Evolutionary conservation across 352 stramenopile genomes (phyloP).

Genomic region (Phytopythium vexans): DNA sequence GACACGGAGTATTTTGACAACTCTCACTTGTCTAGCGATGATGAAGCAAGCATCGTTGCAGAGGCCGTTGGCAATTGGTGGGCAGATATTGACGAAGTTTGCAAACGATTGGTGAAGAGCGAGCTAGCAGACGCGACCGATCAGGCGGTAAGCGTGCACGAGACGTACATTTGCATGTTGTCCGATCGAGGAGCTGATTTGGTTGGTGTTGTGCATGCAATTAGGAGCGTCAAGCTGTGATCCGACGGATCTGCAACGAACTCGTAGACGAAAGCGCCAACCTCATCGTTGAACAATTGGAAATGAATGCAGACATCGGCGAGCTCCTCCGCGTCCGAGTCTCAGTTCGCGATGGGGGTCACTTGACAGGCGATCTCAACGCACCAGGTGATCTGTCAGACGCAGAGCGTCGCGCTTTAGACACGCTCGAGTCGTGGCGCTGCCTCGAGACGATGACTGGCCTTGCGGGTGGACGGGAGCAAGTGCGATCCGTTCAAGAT

Average conservation of each 20-base stretch:
- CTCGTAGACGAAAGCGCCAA: slow-evolving; percentile 24
- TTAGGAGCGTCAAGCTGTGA: slow-evolving; percentile 34
- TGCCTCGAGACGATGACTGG: slow-evolving; percentile 56
- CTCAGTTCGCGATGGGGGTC: not conserved
- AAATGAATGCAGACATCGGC: slow-evolving; percentile 39
- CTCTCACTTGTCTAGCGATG: not conserved
- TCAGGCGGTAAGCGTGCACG: not conserved
- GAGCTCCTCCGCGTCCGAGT: not conserved
- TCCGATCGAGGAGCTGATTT: no score
- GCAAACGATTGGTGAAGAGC: slow-evolving; percentile 22
- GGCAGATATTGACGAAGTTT: slow-evolving; percentile 51
- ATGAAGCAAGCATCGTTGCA: slow-evolving; percentile 35
- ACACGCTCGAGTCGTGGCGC: slow-evolving; percentile 57
- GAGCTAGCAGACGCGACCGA: slow-evolving; percentile 14
- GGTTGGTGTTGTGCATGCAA: no score
- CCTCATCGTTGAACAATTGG: slow-evolving; percentile 28
- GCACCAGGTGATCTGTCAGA: not conserved
- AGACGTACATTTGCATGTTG: no score
- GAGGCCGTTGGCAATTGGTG: slow-evolving; percentile 64
- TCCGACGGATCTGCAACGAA: slow-evolving; percentile 41
- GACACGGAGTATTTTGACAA: slow-evolving; percentile 1
- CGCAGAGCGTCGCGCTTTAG: slow-evolving; percentile 26
- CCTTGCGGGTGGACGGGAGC: slow-evolving; percentile 18
- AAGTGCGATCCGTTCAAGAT: slow-evolving; percentile 38
- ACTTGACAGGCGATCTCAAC: not conserved